Evolutionary conservation across 2,329 filamentous ascomycete genomes (phyloP), one percentile per base, ranked within the genome.

Genomic region (Dactylonectria macrodidyma): DNA sequence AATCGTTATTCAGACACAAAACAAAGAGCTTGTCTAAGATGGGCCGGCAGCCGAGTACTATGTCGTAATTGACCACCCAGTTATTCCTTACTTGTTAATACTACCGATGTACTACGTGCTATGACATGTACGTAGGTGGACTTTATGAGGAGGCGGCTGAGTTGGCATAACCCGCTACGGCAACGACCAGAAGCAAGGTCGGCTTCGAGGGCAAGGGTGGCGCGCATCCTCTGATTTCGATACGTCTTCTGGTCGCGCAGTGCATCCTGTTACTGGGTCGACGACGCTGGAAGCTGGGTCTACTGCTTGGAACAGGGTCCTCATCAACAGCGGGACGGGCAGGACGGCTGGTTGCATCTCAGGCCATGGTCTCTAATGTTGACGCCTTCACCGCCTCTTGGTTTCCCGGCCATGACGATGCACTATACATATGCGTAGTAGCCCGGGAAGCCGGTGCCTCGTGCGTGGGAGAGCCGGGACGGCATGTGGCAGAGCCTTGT

Each of bases 351-450:
- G 62, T 70, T 54, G 65, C 73, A 72, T 71, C 62, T 67, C 58
- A 71, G 71, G 62, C 63, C 64, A 70, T 64, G 66, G 66, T 65
- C 55, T 65, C 60, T 68, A 68, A 68, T 67, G 62, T 71, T 66
- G 66, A 71, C 67, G 59, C 63, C 66, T 67, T 76, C 74, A 76
- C 74, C 74, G 74, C 74, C 68, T 75, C 74, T 76, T 73, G 69
- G 65, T 62, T 66, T 30, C 64, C 68, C 57, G 66, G 61, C 63
- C 56, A 55, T 56, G 69, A 76, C 76, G 71, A 76, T 75, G 71
- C 26, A 30, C 26, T 30, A 30, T 30, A 30, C 26, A 30, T 30
- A 30, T 30, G 26, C 26, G 26, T 30, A 30, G 26, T 76, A 73
- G 72, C 71, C 64, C 61, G 57, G 71, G 56, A 73, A 73, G 71